phyloP scores from a whole-genome alignment of 371 early-diverging fungal species.

The Dichotomocladium elegans region DNA sequence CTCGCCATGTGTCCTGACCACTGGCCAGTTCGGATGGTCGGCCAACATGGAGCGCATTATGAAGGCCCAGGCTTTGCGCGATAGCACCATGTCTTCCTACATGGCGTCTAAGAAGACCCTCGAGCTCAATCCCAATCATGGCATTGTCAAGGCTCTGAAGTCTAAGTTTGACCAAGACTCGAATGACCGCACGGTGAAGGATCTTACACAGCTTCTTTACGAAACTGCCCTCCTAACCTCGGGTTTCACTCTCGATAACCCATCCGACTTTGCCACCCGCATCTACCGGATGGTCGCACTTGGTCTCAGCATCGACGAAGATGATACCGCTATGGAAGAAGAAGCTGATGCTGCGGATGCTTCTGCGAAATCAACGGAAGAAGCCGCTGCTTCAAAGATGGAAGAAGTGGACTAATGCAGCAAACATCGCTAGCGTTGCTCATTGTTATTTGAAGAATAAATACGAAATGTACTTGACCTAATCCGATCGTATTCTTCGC shows the following conservation, averaged over 20 bases:
- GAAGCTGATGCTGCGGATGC: constrained; percentile 26
- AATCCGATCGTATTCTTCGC: too few relatives aligned
- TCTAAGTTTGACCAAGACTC: constrained; percentile 84
- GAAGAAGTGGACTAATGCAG: constrained; percentile 92
- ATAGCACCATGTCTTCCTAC: constrained; percentile 93
- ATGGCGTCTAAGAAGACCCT: constrained; percentile 98
- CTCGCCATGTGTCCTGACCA: constrained; percentile 96
- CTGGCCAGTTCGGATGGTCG: constrained; percentile 98
- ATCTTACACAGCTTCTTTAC: constrained; percentile 88
- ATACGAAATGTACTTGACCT: too few relatives aligned
- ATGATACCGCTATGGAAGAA: constrained; percentile 48
- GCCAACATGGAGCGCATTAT: constrained; percentile 99
- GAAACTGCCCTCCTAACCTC: constrained; percentile 94
- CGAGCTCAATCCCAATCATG: constrained; percentile 94
- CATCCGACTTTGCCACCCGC: constrained; percentile 87
- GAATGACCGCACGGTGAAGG: constrained; percentile 96
- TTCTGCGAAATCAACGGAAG: constrained; percentile 53
- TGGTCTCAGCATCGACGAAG: constrained; percentile 91
- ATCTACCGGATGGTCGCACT: constrained; percentile 98
- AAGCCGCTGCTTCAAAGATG: constrained; percentile 86
- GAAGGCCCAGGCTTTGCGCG: constrained; percentile 98
- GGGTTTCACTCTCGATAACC: constrained; percentile 96
- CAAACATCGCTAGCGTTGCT: too few relatives aligned
- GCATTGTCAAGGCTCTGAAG: constrained; percentile 91
- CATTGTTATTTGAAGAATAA: too few relatives aligned